Conservation (phyloP, 1,139 yeast genomes). For the Debaryomycetaceae sp. region DNA sequence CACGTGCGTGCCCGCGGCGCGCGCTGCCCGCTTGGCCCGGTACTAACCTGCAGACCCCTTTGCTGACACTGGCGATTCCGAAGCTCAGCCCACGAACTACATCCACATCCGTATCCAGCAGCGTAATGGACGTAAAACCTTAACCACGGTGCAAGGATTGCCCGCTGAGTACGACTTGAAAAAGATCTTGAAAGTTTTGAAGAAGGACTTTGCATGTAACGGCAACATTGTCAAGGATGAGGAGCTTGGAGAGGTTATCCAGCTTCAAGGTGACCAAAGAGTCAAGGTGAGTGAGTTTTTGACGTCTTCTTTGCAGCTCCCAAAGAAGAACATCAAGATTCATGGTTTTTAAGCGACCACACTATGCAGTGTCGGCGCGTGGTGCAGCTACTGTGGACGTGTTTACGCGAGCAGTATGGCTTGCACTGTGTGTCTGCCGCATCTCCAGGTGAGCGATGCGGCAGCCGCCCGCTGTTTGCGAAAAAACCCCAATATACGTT, state of each 20-base stretch:
- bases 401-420: too few relatives aligned
- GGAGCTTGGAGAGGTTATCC: constrained; percentile 95
- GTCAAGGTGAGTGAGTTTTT: constrained; percentile 92
- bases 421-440: too few relatives aligned
- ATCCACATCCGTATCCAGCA: constrained; percentile 99
- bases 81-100: constrained; percentile 91
- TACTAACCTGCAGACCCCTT: constrained; percentile 67
- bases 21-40: not conserved
- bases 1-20: not conserved
- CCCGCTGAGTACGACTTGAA: constrained; percentile 94
- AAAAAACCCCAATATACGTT: too few relatives aligned
- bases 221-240: constrained; percentile 97
- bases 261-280: constrained; percentile 98
- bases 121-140: constrained; percentile 98
- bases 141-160: constrained; percentile 97
- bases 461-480: too few relatives aligned
- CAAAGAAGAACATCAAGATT: constrained; percentile 94
- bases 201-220: constrained; percentile 98
- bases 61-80: constrained; percentile 99
- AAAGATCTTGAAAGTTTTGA: constrained; percentile 87
- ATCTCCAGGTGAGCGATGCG: too few relatives aligned
- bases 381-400: too few relatives aligned
- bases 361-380: too few relatives aligned
- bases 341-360: constrained; percentile 89
- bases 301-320: constrained; percentile 80